These are phyloP conservation scores for Reticulascus tulasneorum DNA, from an alignment of 2,329 filamentous ascomycete species.

Conservation along the genomic window DNA sequence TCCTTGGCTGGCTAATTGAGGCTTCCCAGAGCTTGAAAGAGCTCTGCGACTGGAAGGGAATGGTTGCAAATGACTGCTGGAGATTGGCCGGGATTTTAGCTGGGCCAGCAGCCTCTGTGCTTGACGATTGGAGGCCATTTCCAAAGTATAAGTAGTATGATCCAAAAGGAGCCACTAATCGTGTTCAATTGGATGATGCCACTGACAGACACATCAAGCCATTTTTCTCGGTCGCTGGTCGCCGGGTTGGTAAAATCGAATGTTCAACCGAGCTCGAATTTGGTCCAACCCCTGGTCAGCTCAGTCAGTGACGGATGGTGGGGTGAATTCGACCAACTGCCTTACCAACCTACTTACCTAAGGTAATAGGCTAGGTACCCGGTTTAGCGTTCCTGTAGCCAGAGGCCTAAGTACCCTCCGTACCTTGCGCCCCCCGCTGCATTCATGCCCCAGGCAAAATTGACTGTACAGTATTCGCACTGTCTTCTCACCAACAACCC, in stretches of 20 bases:
- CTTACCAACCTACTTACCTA: too few relatives aligned
- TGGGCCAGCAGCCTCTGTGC: slow-evolving; percentile 12
- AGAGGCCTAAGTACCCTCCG: too few relatives aligned
- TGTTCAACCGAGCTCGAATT: slow-evolving; percentile 1
- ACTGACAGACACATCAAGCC: too few relatives aligned
- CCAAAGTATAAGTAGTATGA: too few relatives aligned
- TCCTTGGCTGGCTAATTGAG: slow-evolving; percentile 9
- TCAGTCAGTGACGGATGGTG: background rate
- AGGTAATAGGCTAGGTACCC: too few relatives aligned
- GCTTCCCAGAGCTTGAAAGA: slow-evolving; percentile 11
- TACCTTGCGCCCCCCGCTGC: too few relatives aligned
- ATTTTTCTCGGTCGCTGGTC: too few relatives aligned
- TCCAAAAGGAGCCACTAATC: too few relatives aligned
- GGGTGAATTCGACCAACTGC: slow-evolving; percentile 1
- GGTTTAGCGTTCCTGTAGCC: background rate
- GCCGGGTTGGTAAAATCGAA: slow-evolving; percentile 5
- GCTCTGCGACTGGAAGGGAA: slow-evolving; percentile 12
- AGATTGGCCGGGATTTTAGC: slow-evolving; percentile 5
- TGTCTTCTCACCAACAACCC: background rate
- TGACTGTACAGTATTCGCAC: background rate
- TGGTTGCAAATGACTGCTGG: slow-evolving; percentile 3
- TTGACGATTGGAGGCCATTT: slow-evolving; percentile 7
- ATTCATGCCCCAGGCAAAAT: too few relatives aligned
- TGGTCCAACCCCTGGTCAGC: background rate
- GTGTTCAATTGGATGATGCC: too few relatives aligned